phyloP scores from a whole-genome alignment of 306 rosid species.

The Senna siamea region DNA sequence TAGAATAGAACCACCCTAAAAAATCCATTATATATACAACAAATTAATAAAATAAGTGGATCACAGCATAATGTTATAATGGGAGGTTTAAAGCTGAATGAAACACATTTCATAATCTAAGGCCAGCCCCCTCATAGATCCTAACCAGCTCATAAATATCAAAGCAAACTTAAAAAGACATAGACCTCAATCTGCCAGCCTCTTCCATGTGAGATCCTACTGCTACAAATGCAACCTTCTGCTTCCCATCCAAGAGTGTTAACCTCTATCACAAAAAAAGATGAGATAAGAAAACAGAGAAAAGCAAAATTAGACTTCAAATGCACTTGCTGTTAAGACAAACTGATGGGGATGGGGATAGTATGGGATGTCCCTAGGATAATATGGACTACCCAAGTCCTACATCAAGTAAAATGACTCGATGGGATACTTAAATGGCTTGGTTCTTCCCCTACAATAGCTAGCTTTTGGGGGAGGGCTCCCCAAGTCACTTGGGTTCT shows the following conservation, averaged over 20 bases:
- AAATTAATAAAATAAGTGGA: slow-evolving; percentile 13
- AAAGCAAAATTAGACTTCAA: slow-evolving; percentile 27
- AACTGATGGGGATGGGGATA: too few relatives aligned
- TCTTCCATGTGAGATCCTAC: slow-evolving; percentile 94
- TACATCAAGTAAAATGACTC: too few relatives aligned
- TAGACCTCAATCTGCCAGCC: slow-evolving; percentile 85
- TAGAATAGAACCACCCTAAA: slow-evolving; percentile 4
- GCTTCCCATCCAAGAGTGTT: slow-evolving; percentile 93
- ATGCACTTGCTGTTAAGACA: slow-evolving; percentile 13
- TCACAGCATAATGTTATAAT: slow-evolving; percentile 3
- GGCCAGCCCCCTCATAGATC: slow-evolving; percentile 34
- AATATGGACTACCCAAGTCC: too few relatives aligned
- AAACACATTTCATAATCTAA: slow-evolving; percentile 32
- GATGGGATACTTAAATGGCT: too few relatives aligned
- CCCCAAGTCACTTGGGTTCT: too few relatives aligned
- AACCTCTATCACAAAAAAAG: slow-evolving; percentile 63
- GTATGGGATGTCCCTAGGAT: too few relatives aligned
- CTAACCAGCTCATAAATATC: slow-evolving; percentile 32
- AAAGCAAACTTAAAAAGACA: slow-evolving; percentile 34
- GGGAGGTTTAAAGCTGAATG: slow-evolving; percentile 21
- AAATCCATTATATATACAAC: slow-evolving; percentile 3
- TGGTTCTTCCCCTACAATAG: too few relatives aligned
- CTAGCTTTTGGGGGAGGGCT: too few relatives aligned
- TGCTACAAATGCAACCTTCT: slow-evolving; percentile 96
- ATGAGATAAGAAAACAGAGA: slow-evolving; percentile 2